Evolutionary conservation across 805 yeast genomes (phyloP).

Genomic region (Pachysolen tannophilus): DNA sequence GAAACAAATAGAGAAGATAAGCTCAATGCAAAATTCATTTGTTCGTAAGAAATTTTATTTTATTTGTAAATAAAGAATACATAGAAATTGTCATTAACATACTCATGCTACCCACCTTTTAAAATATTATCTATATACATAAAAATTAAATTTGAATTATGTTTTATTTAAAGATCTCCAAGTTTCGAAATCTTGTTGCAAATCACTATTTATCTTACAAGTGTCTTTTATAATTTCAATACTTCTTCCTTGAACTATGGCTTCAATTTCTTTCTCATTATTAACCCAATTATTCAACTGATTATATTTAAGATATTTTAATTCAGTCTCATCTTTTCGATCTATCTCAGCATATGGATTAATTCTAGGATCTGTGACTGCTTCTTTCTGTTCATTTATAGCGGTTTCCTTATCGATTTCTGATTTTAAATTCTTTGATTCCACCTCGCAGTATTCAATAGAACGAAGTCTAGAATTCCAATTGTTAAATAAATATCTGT

Average conservation of each 20-base stretch:
- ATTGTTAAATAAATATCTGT: constrained; percentile 31
- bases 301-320: constrained; percentile 20
- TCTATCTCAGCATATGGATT: constrained; percentile 47
- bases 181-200: neutral
- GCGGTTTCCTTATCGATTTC: constrained; percentile 19
- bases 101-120: neutral
- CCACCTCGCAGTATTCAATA: constrained; percentile 33
- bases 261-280: constrained; percentile 33
- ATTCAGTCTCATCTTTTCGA: constrained; percentile 20
- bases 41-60: neutral
- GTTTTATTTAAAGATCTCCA: neutral
- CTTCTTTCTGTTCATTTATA: constrained; percentile 14
- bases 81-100: neutral
- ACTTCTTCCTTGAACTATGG: constrained; percentile 29
- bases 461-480: constrained; percentile 36
- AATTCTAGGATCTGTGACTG: constrained; percentile 24
- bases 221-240: constrained; percentile 24
- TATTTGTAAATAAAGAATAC: neutral
- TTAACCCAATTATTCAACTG: constrained; percentile 25
- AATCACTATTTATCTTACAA: constrained; percentile 18
- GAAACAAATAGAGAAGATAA: no score
- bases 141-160: neutral
- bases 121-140: neutral
- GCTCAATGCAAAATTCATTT: neutral
- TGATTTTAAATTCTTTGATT: constrained; percentile 19